Evolutionary conservation across 106 monocot species (phyloP).

Genomic region (Acanthochlamys bracteata): DNA sequence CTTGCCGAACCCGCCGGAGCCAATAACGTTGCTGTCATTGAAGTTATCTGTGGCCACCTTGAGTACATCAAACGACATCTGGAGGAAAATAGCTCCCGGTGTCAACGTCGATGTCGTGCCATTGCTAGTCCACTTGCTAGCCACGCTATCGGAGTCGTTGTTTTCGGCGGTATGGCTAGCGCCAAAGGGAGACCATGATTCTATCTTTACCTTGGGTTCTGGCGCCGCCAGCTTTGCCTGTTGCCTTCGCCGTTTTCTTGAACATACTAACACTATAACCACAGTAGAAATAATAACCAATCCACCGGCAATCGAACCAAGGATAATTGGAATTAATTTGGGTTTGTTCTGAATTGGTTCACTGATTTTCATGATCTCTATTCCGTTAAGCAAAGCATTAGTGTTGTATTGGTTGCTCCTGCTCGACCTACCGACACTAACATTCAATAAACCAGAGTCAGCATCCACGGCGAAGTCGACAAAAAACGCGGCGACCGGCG

Average conservation of each 20-base stretch:
- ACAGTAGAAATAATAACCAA: slow-evolving; percentile 1
- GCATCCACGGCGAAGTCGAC: slow-evolving; percentile 18
- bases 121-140: background rate
- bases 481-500: slow-evolving; percentile 21
- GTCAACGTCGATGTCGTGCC: slow-evolving; percentile 4
- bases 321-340: background rate
- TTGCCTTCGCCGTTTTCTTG: background rate
- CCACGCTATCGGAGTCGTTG: slow-evolving; percentile 1
- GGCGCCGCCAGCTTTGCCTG: background rate
- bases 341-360: background rate
- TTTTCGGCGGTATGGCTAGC: background rate
- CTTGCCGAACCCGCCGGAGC: slow-evolving; percentile 55
- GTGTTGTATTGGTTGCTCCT: background rate
- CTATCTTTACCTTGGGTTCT: background rate
- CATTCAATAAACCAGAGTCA: slow-evolving; percentile 11
- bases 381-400: slow-evolving; percentile 47
- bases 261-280: background rate
- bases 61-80: slow-evolving; percentile 37
- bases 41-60: slow-evolving; percentile 35
- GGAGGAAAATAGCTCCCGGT: slow-evolving; percentile 25
- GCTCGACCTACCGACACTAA: slow-evolving; percentile 30
- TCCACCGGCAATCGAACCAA: slow-evolving; percentile 17
- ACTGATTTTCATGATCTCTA: slow-evolving; percentile 53
- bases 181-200: slow-evolving; percentile 20
- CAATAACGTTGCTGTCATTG: slow-evolving; percentile 25